Percentiles rank a stretch among this genome's conserved stretches.
Conservation (phyloP, 2,329 filamentous ascomycete species). For the Apiospora sp. region DNA sequence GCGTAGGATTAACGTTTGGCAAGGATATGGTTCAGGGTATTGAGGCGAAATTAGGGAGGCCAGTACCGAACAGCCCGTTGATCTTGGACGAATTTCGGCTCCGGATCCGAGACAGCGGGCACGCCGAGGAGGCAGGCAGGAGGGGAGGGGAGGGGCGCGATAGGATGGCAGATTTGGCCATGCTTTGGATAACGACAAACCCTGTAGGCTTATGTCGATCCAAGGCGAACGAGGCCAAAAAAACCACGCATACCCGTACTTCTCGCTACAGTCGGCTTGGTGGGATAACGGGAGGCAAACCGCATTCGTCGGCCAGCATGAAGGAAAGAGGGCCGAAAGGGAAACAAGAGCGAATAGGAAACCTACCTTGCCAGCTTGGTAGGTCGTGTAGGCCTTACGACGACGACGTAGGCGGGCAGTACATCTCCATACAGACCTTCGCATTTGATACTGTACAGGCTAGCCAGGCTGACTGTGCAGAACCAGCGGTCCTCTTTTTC, state of each 20-base stretch:
- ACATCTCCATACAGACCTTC: neutral
- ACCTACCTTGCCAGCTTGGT: neutral
- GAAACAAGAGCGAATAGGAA: neutral
- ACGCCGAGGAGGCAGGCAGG: neutral
- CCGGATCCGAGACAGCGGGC: slow-evolving; percentile 15
- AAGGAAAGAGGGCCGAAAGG: neutral
- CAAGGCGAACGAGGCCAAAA: neutral
- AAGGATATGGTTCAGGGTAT: slow-evolving; percentile 15
- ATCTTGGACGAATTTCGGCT: neutral
- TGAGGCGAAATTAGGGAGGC: slow-evolving; percentile 22
- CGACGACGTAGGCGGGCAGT: neutral
- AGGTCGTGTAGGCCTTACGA: neutral
- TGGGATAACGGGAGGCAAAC: slow-evolving; percentile 14
- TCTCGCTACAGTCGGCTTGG: neutral
- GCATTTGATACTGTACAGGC: neutral
- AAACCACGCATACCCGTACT: neutral
- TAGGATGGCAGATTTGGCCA: neutral
- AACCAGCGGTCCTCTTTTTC: neutral
- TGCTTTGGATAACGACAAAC: neutral
- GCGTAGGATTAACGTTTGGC: slow-evolving; percentile 14
- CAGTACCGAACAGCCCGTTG: slow-evolving; percentile 15
- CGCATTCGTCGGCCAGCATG: slow-evolving; percentile 15
- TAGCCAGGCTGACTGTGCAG: neutral
- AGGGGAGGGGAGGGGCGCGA: neutral
- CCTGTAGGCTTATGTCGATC: slow-evolving; percentile 6